These are phyloP conservation scores for Porcisia hertigi DNA, from an alignment of 208 protist genomes.

Conservation along the genomic window DNA sequence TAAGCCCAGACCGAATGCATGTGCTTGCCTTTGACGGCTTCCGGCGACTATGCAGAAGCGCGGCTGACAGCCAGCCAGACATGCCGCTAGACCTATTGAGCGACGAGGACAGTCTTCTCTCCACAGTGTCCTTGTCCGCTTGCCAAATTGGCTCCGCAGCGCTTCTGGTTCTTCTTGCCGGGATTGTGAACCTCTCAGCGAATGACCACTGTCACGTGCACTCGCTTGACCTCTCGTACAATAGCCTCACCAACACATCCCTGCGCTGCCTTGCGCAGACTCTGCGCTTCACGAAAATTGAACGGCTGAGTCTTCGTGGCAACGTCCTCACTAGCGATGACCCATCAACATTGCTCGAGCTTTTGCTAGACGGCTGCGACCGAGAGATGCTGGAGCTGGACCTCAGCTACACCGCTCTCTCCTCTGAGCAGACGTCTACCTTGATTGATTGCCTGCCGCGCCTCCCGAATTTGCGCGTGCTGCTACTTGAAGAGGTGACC, in stretches of 20 bases:
- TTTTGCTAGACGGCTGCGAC: slow-evolving; percentile 62
- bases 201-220: slow-evolving; percentile 9
- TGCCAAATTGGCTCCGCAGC: slow-evolving; percentile 65
- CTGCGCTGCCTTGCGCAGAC: slow-evolving; percentile 51
- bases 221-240: slow-evolving; percentile 78
- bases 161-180: slow-evolving; percentile 58
- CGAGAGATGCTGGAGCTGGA: slow-evolving; percentile 69
- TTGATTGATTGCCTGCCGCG: slow-evolving; percentile 68
- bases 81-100: not conserved
- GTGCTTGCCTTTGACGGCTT: slow-evolving; percentile 74
- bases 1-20: slow-evolving; percentile 61
- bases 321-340: slow-evolving; percentile 62
- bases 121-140: slow-evolving; percentile 65
- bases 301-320: slow-evolving; percentile 63
- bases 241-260: slow-evolving; percentile 45
- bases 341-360: slow-evolving; percentile 45
- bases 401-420: slow-evolving; percentile 65
- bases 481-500: slow-evolving; percentile 67
- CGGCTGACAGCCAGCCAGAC: not conserved
- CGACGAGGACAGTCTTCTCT: slow-evolving; percentile 21
- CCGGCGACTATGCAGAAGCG: slow-evolving; percentile 10
- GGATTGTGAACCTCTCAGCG: slow-evolving; percentile 28
- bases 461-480: slow-evolving; percentile 46
- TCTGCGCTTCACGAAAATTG: slow-evolving; percentile 49
- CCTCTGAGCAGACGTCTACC: slow-evolving; percentile 41